phyloP scores from a whole-genome alignment of 2,329 filamentous ascomycete species.

The Stagonosporopsis rhizophila region DNA sequence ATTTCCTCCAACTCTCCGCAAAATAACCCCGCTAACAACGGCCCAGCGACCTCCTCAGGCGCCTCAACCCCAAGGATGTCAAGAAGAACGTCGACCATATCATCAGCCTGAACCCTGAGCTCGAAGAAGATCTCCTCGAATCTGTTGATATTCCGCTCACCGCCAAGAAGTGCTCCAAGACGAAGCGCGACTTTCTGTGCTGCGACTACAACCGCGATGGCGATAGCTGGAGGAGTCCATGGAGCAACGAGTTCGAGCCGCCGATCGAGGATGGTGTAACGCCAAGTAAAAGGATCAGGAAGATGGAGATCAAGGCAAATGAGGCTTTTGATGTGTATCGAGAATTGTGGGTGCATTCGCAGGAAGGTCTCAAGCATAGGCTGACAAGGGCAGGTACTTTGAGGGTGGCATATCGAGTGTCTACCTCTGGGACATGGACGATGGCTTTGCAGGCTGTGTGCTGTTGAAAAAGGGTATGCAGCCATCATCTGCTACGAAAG shows the following conservation, averaged over 20 bases:
- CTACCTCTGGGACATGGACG: conserved; percentile 98
- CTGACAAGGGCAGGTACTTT: conserved; percentile 69
- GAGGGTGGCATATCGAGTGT: conserved; percentile 95
- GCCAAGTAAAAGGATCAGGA: conserved; percentile 87
- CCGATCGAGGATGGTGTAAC: conserved; percentile 84
- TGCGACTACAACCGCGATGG: conserved; percentile 99
- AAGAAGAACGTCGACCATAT: conserved; percentile 86
- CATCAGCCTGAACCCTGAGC: conserved; percentile 84
- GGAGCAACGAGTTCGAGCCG: conserved; percentile 98
- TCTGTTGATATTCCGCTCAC: conserved; percentile 96
- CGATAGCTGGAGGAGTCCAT: conserved; percentile 96
- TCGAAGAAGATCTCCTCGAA: conserved; percentile 96
- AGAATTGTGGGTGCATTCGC: conserved; percentile 67
- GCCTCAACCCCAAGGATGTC: conserved; percentile 93
- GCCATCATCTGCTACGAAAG: background rate
- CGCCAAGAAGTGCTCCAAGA: conserved; percentile 83
- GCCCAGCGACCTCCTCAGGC: conserved; percentile 91
- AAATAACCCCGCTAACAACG: conserved; percentile 25
- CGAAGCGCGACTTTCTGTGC: conserved; percentile 92
- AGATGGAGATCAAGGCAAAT: conserved; percentile 93
- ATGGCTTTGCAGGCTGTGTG: conserved; percentile 96
- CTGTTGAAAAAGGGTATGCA: conserved; percentile 87
- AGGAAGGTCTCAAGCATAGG: conserved; percentile 1
- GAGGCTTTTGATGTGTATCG: conserved; percentile 97
- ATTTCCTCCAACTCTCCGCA: background rate